phyloP scores from a whole-genome alignment of 176 grass and related monocot genomes.

The Thinopyrum elongatum region DNA sequence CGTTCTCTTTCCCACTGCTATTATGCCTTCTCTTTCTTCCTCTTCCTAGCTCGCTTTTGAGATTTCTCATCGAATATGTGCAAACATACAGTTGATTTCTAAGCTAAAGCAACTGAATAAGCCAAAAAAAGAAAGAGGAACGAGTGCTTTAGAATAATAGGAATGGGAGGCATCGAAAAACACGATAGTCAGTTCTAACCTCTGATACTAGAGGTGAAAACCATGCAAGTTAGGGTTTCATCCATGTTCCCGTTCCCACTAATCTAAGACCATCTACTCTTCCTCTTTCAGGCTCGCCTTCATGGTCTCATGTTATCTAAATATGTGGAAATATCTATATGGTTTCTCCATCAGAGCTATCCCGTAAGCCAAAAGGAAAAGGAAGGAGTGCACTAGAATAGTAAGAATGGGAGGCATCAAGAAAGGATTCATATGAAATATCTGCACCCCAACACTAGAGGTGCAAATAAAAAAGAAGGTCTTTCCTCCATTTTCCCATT shows the following conservation, averaged over 20 bases:
- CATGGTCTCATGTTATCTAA: not conserved
- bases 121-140: conserved; percentile 27
- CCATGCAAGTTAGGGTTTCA: not conserved
- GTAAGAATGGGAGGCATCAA: conserved; percentile 36
- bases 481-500: not conserved
- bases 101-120: not conserved
- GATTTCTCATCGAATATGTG: not conserved
- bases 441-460: not conserved
- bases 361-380: not conserved
- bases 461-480: not conserved
- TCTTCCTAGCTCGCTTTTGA: conserved; percentile 10
- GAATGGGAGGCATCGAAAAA: not conserved
- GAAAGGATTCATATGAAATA: not conserved
- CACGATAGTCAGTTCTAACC: not conserved
- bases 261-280: not conserved
- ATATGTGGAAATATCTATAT: not conserved
- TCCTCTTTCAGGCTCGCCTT: not conserved
- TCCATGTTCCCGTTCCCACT: not conserved
- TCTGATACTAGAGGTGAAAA: not conserved
- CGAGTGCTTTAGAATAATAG: conserved; percentile 16
- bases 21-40: conserved; percentile 30
- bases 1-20: not conserved
- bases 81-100: not conserved
- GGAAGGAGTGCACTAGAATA: conserved; percentile 1
- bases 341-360: not conserved